Percentiles rank a stretch among this genome's conserved stretches.
Evolutionary conservation across 2,329 filamentous ascomycete species (phyloP).

Genomic region (Cordyceps militaris): DNA sequence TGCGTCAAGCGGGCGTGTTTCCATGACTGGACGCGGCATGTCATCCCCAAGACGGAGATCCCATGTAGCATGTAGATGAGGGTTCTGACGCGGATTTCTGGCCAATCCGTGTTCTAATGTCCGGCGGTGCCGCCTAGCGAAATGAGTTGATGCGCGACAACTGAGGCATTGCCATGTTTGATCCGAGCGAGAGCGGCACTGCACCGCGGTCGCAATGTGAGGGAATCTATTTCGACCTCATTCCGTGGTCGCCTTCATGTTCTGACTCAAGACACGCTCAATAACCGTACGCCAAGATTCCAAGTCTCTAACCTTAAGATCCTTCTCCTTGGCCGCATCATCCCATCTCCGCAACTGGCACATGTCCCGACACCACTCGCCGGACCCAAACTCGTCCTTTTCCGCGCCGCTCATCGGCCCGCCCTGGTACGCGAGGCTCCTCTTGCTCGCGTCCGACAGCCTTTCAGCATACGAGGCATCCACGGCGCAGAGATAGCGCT

Average conservation of each 20-base stretch:
- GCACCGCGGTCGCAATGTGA: too few relatives aligned
- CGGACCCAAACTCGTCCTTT: constrained; percentile 10
- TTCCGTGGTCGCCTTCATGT: neutral
- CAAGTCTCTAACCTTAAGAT: neutral
- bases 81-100: too few relatives aligned
- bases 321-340: constrained; percentile 16
- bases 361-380: constrained; percentile 16
- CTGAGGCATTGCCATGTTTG: too few relatives aligned
- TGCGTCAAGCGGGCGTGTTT: too few relatives aligned
- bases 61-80: too few relatives aligned
- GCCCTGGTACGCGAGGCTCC: constrained; percentile 16
- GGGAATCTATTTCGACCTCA: neutral
- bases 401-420: constrained; percentile 14
- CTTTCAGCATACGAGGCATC: constrained; percentile 14
- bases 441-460: constrained; percentile 18
- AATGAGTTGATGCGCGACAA: too few relatives aligned
- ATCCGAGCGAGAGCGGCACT: too few relatives aligned
- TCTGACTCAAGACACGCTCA: neutral
- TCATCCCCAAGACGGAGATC: too few relatives aligned
- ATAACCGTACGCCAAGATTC: constrained; percentile 8
- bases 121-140: too few relatives aligned
- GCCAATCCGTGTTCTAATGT: too few relatives aligned
- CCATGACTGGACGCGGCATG: too few relatives aligned
- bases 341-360: constrained; percentile 16
- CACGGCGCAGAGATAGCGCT: constrained; percentile 18